Evolutionary conservation across 495 filamentous ascomycete species (phyloP), one percentile per base, ranked within the genome.

Genomic region (Cercophora sp.): DNA sequence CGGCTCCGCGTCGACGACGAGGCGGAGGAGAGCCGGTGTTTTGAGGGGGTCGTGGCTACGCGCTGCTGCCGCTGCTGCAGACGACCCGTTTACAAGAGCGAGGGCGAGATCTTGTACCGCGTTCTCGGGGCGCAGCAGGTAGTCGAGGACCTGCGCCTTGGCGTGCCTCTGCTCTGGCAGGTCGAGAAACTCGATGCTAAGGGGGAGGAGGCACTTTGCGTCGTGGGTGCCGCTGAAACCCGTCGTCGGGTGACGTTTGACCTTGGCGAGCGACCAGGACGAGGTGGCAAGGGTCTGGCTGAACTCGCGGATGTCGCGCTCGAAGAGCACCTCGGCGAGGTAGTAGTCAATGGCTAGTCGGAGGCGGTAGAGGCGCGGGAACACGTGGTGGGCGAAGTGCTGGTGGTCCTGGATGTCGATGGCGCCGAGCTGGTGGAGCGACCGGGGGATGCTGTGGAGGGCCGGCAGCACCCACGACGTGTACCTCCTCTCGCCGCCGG

Each of bases 181-280:
- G 55, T 89, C 82, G 0, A 75, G 59, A 18, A 87, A 79, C 3
- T 57, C 52, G 0, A 89, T 67, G 13, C 65, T 64, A 1, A 86
- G 61, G 1, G 86, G 84, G 0, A 88, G 69, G 1, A 82, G 62
- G 25, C 70, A 57, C 37, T 75, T 71, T 16, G 76, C 81, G 58
- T 91, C 85, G 32, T 85, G 88, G 0, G 86, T 91, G 2, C 86
- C 85, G 62, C 84, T 88, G 53, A 90, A 89, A 0, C 85, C 85
- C 0, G 79, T 84, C 0, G 79, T 81, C 0, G 76, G 72, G 24
- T 80, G 66, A n/a, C 0, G 15, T 40, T 54, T 76, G 81, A 3
- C 51, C 47, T 51, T 73, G 69, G 1, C 57, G 9, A 9, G 8
- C 40, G 8, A 36, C 79, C 32, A 87, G 71, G n/a, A n/a, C n/a